Percentiles rank a stretch among this genome's conserved stretches.
These are phyloP conservation scores for Casaregolazyma lundiana DNA, from an alignment of 1,139 yeast genomes.

Conservation along the genomic window DNA sequence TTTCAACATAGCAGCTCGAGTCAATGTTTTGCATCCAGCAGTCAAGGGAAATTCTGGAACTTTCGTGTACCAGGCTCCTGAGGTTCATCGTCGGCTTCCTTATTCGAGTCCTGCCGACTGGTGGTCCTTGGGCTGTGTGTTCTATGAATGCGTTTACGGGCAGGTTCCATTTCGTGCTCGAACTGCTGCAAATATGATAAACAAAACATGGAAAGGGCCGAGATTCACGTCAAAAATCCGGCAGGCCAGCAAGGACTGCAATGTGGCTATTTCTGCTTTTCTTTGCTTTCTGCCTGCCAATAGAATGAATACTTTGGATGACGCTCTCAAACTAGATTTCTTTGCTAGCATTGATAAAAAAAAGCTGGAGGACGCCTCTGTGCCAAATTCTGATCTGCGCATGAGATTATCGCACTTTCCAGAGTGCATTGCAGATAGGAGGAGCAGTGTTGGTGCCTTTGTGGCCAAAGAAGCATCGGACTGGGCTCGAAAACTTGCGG, in stretches of 20 bases:
- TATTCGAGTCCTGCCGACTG: slow-evolving; percentile 79
- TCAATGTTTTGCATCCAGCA: slow-evolving; percentile 27
- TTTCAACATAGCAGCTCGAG: slow-evolving; percentile 48
- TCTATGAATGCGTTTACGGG: slow-evolving; percentile 77
- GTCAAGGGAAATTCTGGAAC: slow-evolving; percentile 72
- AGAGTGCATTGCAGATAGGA: slow-evolving; percentile 1
- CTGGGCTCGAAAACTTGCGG: slow-evolving; percentile 1
- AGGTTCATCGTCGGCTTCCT: slow-evolving; percentile 60
- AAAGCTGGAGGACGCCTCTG: slow-evolving; percentile 12
- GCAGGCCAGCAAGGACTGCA: slow-evolving; percentile 23
- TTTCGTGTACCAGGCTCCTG: slow-evolving; percentile 89
- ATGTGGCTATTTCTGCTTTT: slow-evolving; percentile 24
- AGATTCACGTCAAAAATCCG: slow-evolving; percentile 19
- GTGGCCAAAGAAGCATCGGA: slow-evolving; percentile 4
- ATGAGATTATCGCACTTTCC: neutral
- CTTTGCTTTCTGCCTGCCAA: slow-evolving; percentile 21
- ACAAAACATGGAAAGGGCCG: slow-evolving; percentile 16
- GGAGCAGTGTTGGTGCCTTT: neutral
- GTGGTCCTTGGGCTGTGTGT: slow-evolving; percentile 89
- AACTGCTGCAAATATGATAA: slow-evolving; percentile 18
- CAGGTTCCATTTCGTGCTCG: slow-evolving; percentile 78
- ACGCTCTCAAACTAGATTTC: slow-evolving; percentile 21
- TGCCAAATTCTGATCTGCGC: neutral
- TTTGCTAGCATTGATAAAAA: slow-evolving; percentile 19
- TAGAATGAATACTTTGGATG: slow-evolving; percentile 18